Base-by-base conservation (phyloP, 306 rosid species). In the Lathyrus sativus region DNA sequence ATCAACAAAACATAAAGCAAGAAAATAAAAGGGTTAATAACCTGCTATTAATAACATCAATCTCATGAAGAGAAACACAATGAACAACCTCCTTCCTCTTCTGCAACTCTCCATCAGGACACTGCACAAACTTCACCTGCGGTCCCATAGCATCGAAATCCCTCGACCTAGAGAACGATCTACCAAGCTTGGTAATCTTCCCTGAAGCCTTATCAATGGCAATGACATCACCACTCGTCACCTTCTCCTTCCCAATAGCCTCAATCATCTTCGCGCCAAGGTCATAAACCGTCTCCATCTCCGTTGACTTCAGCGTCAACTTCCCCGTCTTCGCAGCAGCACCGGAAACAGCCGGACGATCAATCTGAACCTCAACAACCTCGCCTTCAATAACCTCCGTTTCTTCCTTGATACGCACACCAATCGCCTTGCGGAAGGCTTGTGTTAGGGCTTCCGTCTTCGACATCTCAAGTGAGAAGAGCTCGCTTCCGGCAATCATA, bases 1-100 rank as follows among this genome's bases (percentile, higher is more conserved):
- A 22, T 22, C 1, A 63, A 22, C 19, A 22, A 63, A 63, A 22
- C 44, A 42, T 22, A 42, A 62, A 63, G 22, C 22, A 11, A 41
- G 12, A 26, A 26, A 26, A 26, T 35, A 18, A 19, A 62, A 19
- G 5, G 67, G 67, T 38, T 18, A 61, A 62, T 0, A 54, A 91
- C 98, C 99, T 88, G 96, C 99, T 93, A 70, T 93, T 93, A 76
- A 93, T 93, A 62, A 90, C 97, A 85, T 93, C 99, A 65, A 93
- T 93, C 83, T 93, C 99, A 75, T 93, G 99, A 74, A 93, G 97
- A 7, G 97, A 84, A 29, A 93, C 99, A 26, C 97, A 93, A 76
- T 93, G 99, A 67, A 93, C 99, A 5, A 93, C 96, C 84, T 93
- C 99, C 88, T 93, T 93, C 73, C 99, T 79, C 85, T 93, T 93